Conservation (phyloP, 371 early-diverging fungal genomes). For the Aphelidium insulamus region DNA sequence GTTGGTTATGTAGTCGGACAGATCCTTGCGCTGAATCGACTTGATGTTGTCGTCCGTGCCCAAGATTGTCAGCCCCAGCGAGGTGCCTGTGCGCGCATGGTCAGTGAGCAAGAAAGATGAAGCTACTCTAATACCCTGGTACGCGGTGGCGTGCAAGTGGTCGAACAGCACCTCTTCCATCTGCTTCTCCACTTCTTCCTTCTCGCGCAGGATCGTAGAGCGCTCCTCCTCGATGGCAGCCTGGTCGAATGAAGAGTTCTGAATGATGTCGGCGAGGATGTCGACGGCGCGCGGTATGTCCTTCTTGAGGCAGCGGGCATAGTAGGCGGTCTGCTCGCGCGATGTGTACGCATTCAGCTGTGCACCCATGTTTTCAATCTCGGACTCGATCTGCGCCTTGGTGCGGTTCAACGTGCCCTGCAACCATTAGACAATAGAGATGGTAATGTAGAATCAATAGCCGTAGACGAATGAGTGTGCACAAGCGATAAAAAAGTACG, state of each 20-base stretch:
- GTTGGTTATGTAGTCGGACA: slow-evolving; percentile 55
- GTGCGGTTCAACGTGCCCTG: slow-evolving; percentile 67
- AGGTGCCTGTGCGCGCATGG: slow-evolving; percentile 14
- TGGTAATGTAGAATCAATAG: not conserved
- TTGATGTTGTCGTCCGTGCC: slow-evolving; percentile 82
- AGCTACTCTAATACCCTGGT: slow-evolving; percentile 34
- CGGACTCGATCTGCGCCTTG: slow-evolving; percentile 72
- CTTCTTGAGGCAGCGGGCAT: slow-evolving; percentile 71
- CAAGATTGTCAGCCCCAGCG: slow-evolving; percentile 82
- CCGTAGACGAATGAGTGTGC: not conserved
- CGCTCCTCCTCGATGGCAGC: slow-evolving; percentile 82
- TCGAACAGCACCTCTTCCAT: slow-evolving; percentile 92
- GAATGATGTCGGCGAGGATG: slow-evolving; percentile 81
- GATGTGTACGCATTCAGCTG: slow-evolving; percentile 94
- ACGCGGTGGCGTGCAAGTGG: slow-evolving; percentile 83
- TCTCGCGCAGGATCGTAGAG: slow-evolving; percentile 81
- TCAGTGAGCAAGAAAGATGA: slow-evolving; percentile 1
- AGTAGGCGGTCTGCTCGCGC: slow-evolving; percentile 93
- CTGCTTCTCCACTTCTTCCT: slow-evolving; percentile 84
- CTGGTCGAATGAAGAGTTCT: slow-evolving; percentile 57
- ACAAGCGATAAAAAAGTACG: not conserved
- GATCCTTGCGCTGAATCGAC: slow-evolving; percentile 54
- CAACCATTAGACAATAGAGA: not conserved
- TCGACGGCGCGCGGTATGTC: slow-evolving; percentile 75
- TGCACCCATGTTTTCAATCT: slow-evolving; percentile 92